Conservation (phyloP, 208 protist species). For the Crithidia expoeki region DNA sequence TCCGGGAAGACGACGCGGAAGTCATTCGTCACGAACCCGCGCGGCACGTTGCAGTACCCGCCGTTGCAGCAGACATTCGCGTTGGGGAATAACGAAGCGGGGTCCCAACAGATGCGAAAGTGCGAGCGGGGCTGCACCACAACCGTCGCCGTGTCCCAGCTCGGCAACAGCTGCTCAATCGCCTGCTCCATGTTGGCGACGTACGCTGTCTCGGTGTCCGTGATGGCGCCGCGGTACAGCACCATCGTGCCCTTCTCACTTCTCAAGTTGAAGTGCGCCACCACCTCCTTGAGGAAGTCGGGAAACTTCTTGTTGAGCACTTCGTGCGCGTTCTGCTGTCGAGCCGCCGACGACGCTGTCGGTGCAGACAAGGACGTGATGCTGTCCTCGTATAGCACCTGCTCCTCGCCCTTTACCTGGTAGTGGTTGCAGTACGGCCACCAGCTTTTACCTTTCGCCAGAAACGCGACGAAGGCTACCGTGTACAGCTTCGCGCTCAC, state of each 20-base stretch:
- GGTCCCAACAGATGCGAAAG: slow-evolving; percentile 46
- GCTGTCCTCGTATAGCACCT: slow-evolving; percentile 27
- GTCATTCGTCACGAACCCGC: slow-evolving; percentile 43
- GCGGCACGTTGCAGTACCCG: slow-evolving; percentile 50
- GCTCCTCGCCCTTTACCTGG: slow-evolving; percentile 44
- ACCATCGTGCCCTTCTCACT: slow-evolving; percentile 35
- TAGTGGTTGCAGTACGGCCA: slow-evolving; percentile 59
- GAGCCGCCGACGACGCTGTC: not conserved
- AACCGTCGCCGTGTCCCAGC: slow-evolving; percentile 45
- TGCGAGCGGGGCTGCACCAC: slow-evolving; percentile 56
- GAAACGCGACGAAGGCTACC: slow-evolving; percentile 58
- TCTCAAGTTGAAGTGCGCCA: slow-evolving; percentile 36
- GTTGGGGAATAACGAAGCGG: slow-evolving; percentile 3
- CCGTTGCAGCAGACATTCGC: not conserved
- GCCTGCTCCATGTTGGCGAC: slow-evolving; percentile 26
- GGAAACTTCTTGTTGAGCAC: slow-evolving; percentile 47
- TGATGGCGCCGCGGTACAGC: slow-evolving; percentile 51
- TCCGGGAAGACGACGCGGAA: slow-evolving; percentile 37
- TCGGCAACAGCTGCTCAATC: slow-evolving; percentile 35
- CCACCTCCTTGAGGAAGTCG: slow-evolving; percentile 45
- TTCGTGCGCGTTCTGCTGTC: slow-evolving; percentile 36
- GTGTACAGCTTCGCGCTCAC: slow-evolving; percentile 33
- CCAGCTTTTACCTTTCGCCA: slow-evolving; percentile 43
- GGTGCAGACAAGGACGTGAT: slow-evolving; percentile 14
- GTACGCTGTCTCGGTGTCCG: slow-evolving; percentile 51